Base-by-base conservation (phyloP, 1,139 yeast species). In the Sugiyamaella paludigena region DNA sequence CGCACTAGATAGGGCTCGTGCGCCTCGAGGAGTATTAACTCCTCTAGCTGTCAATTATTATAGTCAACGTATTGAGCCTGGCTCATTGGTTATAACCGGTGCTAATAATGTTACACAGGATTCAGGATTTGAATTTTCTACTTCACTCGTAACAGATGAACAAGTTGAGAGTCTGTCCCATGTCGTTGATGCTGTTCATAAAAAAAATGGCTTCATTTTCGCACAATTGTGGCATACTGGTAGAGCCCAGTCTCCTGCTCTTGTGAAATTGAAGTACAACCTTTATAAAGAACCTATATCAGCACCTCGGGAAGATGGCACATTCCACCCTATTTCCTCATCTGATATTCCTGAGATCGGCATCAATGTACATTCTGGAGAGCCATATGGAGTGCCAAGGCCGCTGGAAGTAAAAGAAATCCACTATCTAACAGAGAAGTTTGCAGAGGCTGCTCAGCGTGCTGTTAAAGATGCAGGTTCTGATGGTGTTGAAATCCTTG, bases 401-500 rank as follows among this genome's bases (percentile, higher is more conserved):
- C 73, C 68, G 2, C 59, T 74, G 31, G 70, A 79, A 10, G 52
- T 53, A 26, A 68, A 63, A 26, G 81, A 78, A 49, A 66, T 79
- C 56, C 61, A 69, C 46, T 59, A 64, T 28, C 58, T 67, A 39
- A 63, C 73, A 30, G 52, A 66, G 48, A 61, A 64, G 32, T 76
- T 61, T 50, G 68, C 67, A 1, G 51, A 54, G 4, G 79, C 79
- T 2, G 78, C 79, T 15, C 64, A 65, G 53, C 68, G 68, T 40
- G 76, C 80, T 1, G 52, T 77, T 36, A 67, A 61, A 11, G 82
- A 42, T 13, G 54, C 54, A 81, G 87, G 87, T n/a, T 80, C 81
- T 54, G 89, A 84, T 62, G 80, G 79, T 55, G 74, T 84, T 35
- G 86, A 84, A 65, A 62, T 84, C 47, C 88, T 83, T 60, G 71